These are phyloP conservation scores for Sarcomyxa edulis DNA, from an alignment of 768 basidiomycete genomes.

Conservation along the genomic window DNA sequence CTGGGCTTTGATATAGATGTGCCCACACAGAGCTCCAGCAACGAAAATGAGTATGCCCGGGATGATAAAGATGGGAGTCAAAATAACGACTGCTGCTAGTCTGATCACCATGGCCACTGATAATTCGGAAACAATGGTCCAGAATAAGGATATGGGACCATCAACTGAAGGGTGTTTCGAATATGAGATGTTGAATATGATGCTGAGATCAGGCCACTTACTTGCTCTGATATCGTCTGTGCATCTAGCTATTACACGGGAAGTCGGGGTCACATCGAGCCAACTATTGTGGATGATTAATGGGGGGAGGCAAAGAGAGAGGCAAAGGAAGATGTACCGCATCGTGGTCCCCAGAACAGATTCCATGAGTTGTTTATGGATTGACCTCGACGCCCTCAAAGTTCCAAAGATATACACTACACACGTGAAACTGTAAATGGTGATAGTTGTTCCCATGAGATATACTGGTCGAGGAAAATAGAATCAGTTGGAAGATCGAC, in stretches of 20 bases:
- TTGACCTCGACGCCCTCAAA: slow-evolving; percentile 32
- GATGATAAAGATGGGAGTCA: slow-evolving; percentile 23
- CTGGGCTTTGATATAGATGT: slow-evolving; percentile 22
- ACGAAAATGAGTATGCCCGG: slow-evolving; percentile 22
- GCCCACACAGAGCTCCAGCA: slow-evolving; percentile 25
- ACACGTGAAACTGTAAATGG: slow-evolving; percentile 22
- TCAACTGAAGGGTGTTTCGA: slow-evolving; percentile 30
- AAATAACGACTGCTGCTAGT: slow-evolving; percentile 22
- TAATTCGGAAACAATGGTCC: slow-evolving; percentile 9
- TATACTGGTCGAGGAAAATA: too few species aligned
- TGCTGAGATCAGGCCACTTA: slow-evolving; percentile 14
- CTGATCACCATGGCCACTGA: slow-evolving; percentile 19
- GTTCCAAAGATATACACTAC: slow-evolving; percentile 29
- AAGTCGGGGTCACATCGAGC: slow-evolving; percentile 14
- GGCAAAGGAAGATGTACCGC: slow-evolving; percentile 18
- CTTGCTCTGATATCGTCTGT: slow-evolving; percentile 41
- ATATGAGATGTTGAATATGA: slow-evolving; percentile 27
- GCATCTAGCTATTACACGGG: slow-evolving; percentile 37
- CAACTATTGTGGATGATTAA: slow-evolving; percentile 17
- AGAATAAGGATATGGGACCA: slow-evolving; percentile 4
- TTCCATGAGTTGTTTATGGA: slow-evolving; percentile 34
- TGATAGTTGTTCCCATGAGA: slow-evolving; percentile 22
- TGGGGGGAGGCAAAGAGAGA: background rate
- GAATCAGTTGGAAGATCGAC: background rate
- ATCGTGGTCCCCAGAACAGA: slow-evolving; percentile 41